Conservation (phyloP, 2,329 filamentous ascomycete species). For the Talaromyces sp. region DNA sequence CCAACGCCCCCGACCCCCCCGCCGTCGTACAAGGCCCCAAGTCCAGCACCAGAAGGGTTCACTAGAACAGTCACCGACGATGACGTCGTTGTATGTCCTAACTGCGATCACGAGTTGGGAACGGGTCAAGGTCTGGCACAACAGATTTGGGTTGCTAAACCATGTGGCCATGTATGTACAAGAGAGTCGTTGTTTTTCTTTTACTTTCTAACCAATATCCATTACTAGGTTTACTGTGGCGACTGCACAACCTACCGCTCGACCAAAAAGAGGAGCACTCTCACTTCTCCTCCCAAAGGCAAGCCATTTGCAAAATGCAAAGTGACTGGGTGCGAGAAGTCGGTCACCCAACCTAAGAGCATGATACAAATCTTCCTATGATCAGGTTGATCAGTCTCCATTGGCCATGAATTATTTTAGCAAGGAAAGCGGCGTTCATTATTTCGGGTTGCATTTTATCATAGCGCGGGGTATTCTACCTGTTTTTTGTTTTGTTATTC, state of each 20-base stretch:
- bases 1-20: conserved; percentile 13
- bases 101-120: conserved; percentile 78
- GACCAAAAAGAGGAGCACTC: conserved; percentile 27
- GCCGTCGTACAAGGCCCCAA: conserved; percentile 54
- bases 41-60: conserved; percentile 67
- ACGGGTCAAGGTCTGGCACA: conserved; percentile 65
- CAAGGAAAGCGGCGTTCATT: conserved; percentile 3
- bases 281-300: conserved; percentile 17
- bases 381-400: conserved; percentile 7
- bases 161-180: conserved; percentile 72
- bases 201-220: conserved; percentile 13
- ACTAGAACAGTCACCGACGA: conserved; percentile 69
- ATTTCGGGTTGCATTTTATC: not conserved
- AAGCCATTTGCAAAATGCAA: conserved; percentile 41
- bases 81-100: conserved; percentile 72
- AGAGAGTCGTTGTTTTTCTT: not conserved
- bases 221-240: conserved; percentile 42
- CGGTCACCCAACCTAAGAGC: conserved; percentile 30
- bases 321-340: conserved; percentile 36
- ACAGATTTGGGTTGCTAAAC: conserved; percentile 87
- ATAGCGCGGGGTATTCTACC: not conserved
- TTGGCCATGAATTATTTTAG: conserved; percentile 1
- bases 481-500: not conserved
- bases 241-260: conserved; percentile 39
- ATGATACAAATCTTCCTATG: conserved; percentile 46